Conservation (phyloP, 371 early-diverging fungal species). For the Rhizomucor miehei region DNA sequence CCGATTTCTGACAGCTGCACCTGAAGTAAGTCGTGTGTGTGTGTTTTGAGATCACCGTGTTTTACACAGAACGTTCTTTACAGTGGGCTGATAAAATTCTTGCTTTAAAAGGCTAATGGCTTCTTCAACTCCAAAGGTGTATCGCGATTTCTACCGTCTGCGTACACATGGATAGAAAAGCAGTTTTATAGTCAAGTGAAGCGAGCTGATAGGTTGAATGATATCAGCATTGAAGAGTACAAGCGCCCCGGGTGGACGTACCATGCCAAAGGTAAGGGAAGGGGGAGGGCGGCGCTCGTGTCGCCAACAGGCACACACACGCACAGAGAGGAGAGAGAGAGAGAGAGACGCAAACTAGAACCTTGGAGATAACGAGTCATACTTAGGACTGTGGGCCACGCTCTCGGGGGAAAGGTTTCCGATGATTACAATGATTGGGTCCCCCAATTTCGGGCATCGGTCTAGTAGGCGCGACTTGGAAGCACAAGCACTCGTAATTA, state of each 20-base stretch:
- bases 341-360: too few relatives aligned
- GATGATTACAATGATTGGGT: slow-evolving; percentile 81
- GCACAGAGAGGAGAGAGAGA: not conserved
- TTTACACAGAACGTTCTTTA: too few relatives aligned
- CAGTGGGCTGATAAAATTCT: not conserved
- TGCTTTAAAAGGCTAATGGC: slow-evolving; percentile 77
- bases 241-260: slow-evolving; percentile 83
- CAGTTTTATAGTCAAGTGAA: slow-evolving; percentile 54
- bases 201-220: slow-evolving; percentile 31
- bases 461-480: slow-evolving; percentile 91
- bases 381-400: slow-evolving; percentile 57
- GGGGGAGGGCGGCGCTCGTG: too few relatives aligned
- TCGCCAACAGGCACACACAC: not conserved
- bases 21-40: slow-evolving; percentile 55
- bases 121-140: slow-evolving; percentile 88
- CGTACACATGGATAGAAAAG: slow-evolving; percentile 80
- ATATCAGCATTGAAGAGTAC: slow-evolving; percentile 71
- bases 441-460: slow-evolving; percentile 90
- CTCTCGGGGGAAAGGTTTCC: slow-evolving; percentile 41
- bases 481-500: slow-evolving; percentile 76
- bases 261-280: slow-evolving; percentile 80
- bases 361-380: not conserved
- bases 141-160: slow-evolving; percentile 83
- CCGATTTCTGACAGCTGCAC: slow-evolving; percentile 80
- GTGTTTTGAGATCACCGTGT: too few relatives aligned